These are phyloP conservation scores for Myxozyma mucilagina DNA, from an alignment of 805 yeast species.

Conservation along the genomic window DNA sequence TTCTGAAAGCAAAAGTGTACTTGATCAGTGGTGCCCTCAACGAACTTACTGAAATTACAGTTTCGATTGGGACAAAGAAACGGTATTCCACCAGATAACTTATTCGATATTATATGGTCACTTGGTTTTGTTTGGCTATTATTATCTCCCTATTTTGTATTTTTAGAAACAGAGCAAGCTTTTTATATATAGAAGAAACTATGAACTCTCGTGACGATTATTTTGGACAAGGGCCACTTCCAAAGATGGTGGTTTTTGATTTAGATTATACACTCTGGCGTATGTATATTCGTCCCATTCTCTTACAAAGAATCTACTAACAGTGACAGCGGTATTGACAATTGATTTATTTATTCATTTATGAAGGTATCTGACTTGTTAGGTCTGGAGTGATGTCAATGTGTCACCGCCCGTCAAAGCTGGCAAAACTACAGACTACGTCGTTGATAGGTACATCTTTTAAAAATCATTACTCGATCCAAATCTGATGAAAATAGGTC, in stretches of 20 bases:
- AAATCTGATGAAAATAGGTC: slow-evolving; percentile 26
- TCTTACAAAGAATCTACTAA: too few relatives aligned
- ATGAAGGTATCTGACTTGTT: not conserved
- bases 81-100: too few relatives aligned
- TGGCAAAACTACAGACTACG: slow-evolving; percentile 40
- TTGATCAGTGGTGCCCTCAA: too few relatives aligned
- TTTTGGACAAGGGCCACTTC: slow-evolving; percentile 33
- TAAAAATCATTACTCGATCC: not conserved
- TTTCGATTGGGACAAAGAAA: too few relatives aligned
- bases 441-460: slow-evolving; percentile 47
- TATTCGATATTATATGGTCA: too few relatives aligned
- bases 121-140: too few relatives aligned
- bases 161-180: too few relatives aligned
- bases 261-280: slow-evolving; percentile 81
- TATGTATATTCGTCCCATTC: slow-evolving; percentile 35
- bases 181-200: not conserved
- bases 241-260: slow-evolving; percentile 67
- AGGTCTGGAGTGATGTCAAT: slow-evolving; percentile 78
- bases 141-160: too few relatives aligned
- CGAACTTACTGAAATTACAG: too few relatives aligned
- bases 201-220: not conserved
- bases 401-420: slow-evolving; percentile 55
- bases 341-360: not conserved
- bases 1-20: too few relatives aligned
- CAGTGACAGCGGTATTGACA: too few relatives aligned